A percentile compares a stretch with the other conserved stretches of the same genome.
phyloP scores from a whole-genome alignment of 139 green algal genomes.

The Tetradesmus lagerheimii region DNA sequence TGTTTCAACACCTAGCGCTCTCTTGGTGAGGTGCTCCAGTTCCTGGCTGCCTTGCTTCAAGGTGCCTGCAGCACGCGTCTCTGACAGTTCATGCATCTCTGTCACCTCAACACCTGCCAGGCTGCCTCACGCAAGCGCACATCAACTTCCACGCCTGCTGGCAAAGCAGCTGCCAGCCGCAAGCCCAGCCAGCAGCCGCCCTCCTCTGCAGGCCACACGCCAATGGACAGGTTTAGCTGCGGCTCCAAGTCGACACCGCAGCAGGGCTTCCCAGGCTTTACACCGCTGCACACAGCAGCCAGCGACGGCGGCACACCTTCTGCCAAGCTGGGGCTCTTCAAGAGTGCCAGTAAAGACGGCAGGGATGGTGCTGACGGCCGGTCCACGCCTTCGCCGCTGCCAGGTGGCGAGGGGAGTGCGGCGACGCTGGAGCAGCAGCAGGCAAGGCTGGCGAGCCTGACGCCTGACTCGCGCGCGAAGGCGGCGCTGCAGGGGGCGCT shows the following conservation, averaged over 20 bases:
- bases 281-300: neutral
- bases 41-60: too few species aligned
- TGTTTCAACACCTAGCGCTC: too few species aligned
- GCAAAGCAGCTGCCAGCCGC: neutral
- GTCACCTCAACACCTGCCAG: neutral
- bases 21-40: too few species aligned
- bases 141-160: neutral
- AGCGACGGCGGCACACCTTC: neutral
- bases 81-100: neutral
- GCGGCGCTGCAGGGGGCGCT: conserved; percentile 31
- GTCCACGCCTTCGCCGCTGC: neutral
- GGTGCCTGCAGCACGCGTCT: too few species aligned
- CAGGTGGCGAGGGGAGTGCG: neutral
- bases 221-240: conserved; percentile 34
- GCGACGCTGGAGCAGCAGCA: neutral
- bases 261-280: conserved; percentile 43
- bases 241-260: conserved; percentile 14
- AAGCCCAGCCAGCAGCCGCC: neutral
- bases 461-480: conserved; percentile 12
- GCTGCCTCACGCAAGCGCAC: conserved; percentile 4
- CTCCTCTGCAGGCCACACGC: conserved; percentile 35
- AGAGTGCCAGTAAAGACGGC: neutral
- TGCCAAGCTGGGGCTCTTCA: conserved; percentile 34
- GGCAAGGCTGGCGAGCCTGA: neutral
- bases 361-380: neutral